phyloP scores from a whole-genome alignment of 2,329 filamentous ascomycete species.

The Verticillium tricorpus region DNA sequence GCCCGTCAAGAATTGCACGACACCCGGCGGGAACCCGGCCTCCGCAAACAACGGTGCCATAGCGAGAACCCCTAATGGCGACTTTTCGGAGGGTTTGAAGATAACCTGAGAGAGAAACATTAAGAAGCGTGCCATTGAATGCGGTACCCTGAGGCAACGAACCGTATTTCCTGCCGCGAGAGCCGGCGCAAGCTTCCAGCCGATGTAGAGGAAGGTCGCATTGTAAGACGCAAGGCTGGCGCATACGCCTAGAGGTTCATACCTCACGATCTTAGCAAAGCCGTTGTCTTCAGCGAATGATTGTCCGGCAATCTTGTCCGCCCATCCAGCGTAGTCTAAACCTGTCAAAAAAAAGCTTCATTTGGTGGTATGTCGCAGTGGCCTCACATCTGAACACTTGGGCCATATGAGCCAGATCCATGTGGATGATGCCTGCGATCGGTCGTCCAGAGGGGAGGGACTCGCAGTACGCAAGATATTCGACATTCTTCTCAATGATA shows the following conservation, averaged over 20 bases:
- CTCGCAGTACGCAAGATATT: background rate
- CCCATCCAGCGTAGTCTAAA: conserved; percentile 67
- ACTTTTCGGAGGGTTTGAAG: conserved; percentile 80
- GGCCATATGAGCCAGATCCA: background rate
- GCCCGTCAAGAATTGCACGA: conserved; percentile 12
- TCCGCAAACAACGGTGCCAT: conserved; percentile 56
- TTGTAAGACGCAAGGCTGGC: conserved; percentile 28
- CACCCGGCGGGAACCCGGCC: conserved; percentile 15
- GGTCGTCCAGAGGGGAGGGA: background rate
- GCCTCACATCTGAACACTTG: background rate
- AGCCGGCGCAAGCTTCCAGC: conserved; percentile 22
- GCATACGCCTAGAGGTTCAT: conserved; percentile 76
- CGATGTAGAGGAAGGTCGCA: conserved; percentile 56
- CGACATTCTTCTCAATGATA: conserved; percentile 1
- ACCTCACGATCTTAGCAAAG: conserved; percentile 65
- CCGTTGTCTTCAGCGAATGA: conserved; percentile 62
- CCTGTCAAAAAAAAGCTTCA: background rate
- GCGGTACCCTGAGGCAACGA: conserved; percentile 43
- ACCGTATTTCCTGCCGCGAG: conserved; percentile 64
- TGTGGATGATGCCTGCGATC: background rate
- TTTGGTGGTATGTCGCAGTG: background rate
- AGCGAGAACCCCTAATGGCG: conserved; percentile 79
- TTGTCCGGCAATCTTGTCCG: conserved; percentile 74
- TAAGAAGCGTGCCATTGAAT: background rate
- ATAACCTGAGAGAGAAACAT: conserved; percentile 47